Percentiles rank a stretch among this genome's conserved stretches.
Evolutionary conservation across 345 rosid genomes (phyloP).

Genomic region (Erodium maritimum): DNA sequence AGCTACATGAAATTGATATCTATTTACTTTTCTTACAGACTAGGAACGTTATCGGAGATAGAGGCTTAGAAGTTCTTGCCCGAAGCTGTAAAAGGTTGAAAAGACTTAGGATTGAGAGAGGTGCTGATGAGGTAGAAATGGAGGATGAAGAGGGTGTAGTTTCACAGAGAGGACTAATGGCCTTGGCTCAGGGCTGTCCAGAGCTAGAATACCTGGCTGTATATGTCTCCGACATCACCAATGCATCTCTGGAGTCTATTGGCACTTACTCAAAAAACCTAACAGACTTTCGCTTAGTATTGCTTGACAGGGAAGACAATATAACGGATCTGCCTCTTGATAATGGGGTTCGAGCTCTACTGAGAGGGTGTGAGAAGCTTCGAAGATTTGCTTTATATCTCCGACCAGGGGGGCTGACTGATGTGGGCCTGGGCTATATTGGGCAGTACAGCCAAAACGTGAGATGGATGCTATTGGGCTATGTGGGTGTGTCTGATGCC

Average conservation of each 20-base stretch:
- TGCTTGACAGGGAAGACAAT: conserved; percentile 58
- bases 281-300: conserved; percentile 71
- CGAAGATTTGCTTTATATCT: conserved; percentile 73
- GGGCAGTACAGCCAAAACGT: conserved; percentile 65
- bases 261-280: conserved; percentile 64
- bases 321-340: conserved; percentile 86
- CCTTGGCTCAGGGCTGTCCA: conserved; percentile 76
- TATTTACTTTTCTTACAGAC: conserved; percentile 31
- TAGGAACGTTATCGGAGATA: conserved; percentile 90
- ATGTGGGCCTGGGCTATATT: conserved; percentile 62
- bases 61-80: conserved; percentile 79
- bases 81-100: conserved; percentile 52
- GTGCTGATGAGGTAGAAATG: conserved; percentile 79
- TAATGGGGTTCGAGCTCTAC: conserved; percentile 63
- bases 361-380: conserved; percentile 71
- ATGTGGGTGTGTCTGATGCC: conserved; percentile 62
- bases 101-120: conserved; percentile 89
- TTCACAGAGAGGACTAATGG: conserved; percentile 75
- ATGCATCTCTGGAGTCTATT: conserved; percentile 49
- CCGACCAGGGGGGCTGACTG: conserved; percentile 69
- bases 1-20: too few species aligned
- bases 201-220: conserved; percentile 70
- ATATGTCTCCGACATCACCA: conserved; percentile 78
- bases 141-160: conserved; percentile 83
- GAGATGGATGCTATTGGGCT: conserved; percentile 89